Conservation (phyloP, 306 rosid species). For the Casuarina cunninghamiana region DNA sequence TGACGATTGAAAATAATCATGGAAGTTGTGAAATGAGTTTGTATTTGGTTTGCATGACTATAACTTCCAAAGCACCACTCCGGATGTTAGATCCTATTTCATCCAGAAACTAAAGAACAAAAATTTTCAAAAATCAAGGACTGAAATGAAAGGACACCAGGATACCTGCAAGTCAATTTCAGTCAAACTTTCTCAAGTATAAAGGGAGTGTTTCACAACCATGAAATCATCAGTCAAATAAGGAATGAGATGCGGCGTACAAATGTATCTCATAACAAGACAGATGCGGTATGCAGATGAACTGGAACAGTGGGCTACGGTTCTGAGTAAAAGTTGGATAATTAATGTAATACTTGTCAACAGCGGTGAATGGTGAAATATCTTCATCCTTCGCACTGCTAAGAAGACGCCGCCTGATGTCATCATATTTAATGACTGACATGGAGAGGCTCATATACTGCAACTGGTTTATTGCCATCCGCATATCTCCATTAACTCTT, state of each 20-base stretch:
- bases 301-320: neutral
- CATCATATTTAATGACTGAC: slow-evolving; percentile 80
- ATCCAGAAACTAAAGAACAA: neutral
- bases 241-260: neutral
- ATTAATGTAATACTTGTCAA: slow-evolving; percentile 68
- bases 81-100: slow-evolving; percentile 10
- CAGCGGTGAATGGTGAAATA: slow-evolving; percentile 95
- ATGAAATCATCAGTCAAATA: slow-evolving; percentile 4
- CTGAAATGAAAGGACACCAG: neutral
- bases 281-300: neutral
- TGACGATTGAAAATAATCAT: neutral
- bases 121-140: neutral
- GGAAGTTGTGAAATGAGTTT: neutral
- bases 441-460: slow-evolving; percentile 93
- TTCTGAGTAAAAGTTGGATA: slow-evolving; percentile 1
- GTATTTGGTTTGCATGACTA: slow-evolving; percentile 3
- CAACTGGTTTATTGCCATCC: slow-evolving; percentile 92
- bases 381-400: slow-evolving; percentile 87
- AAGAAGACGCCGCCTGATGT: slow-evolving; percentile 71
- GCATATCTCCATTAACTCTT: slow-evolving; percentile 92
- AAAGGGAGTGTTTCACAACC: neutral
- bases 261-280: neutral
- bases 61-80: neutral
- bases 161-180: neutral
- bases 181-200: neutral